Evolutionary conservation across 805 yeast species (phyloP), one percentile per base, ranked within the genome.

Genomic region (Huiozyma sinensis): DNA sequence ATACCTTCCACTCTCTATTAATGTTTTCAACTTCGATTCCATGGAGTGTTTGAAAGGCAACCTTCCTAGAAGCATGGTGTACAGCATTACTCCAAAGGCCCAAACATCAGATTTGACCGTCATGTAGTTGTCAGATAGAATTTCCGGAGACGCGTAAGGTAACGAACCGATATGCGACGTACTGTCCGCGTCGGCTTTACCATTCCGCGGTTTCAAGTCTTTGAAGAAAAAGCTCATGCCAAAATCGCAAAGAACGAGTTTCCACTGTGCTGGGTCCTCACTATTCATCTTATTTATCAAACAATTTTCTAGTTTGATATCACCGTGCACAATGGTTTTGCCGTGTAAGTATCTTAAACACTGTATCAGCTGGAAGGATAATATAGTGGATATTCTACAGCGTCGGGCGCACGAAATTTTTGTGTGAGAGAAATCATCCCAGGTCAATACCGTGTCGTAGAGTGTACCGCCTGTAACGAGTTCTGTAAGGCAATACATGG

Each of bases 61-160:
- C 49, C 72, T 75, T 0, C 94, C 89, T 27, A 77, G 73, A 29
- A 80, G 63, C 76, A 87, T 73, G 1, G 94, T 79, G 60, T 76
- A 88, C 4, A 82, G 53, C 49, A 83, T 65, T 0, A 88, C 84
- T 4, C 97, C 97, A 38, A 84, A 70, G 0, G 96, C 95, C 97
- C 97, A 89, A 5, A 85, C 72, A 63, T 89, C 97, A 1, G 89
- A 81, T 35, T 76, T 66, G 2, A 84, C 80, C 2, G 82, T 81
- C 56, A 54, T 11, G 1, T 29, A 17, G 13, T 44, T 41, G 11
- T 42, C 39, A 2, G 27, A 28, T 36, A 88, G 64, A 12, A 87
- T 68, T 58, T 89, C 96, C 0, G 97, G 97, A 0, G 95, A 76
- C 0, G 96, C 95, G 60, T 87, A 89, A 0, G 97, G 96, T 31